Conservation (phyloP, 805 yeast species). For the Hanseniaspora thailandica region DNA sequence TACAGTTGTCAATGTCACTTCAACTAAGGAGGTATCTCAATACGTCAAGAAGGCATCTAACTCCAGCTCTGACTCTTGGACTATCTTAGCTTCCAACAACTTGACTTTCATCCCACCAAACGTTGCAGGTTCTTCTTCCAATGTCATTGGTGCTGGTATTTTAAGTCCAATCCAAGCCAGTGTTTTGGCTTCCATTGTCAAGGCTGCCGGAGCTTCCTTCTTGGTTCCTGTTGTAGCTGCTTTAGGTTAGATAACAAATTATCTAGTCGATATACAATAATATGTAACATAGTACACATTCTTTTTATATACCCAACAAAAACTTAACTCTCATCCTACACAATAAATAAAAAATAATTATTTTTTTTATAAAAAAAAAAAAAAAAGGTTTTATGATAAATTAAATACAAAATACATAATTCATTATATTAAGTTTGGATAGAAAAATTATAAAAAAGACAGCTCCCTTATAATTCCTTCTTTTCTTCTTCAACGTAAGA, state of each 20-base stretch:
- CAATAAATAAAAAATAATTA: no score
- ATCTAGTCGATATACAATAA: neutral
- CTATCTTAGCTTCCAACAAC: slow-evolving; percentile 21
- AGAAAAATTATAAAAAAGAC: neutral
- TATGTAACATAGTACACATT: neutral
- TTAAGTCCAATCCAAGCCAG: slow-evolving; percentile 27
- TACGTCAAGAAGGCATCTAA: neutral
- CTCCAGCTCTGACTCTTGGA: slow-evolving; percentile 6
- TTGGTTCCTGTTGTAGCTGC: neutral
- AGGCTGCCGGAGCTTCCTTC: slow-evolving; percentile 21
- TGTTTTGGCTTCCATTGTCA: slow-evolving; percentile 24
- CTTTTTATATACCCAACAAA: neutral
- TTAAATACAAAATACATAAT: slow-evolving; percentile 1
- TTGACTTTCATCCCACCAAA: slow-evolving; percentile 16
- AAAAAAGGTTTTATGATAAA: neutral
- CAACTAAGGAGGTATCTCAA: neutral
- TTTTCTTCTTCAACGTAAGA: slow-evolving; percentile 39
- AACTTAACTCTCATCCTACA: neutral
- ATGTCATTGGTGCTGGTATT: slow-evolving; percentile 26
- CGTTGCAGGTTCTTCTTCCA: slow-evolving; percentile 17
- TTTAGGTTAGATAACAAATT: neutral
- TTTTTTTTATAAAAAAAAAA: neutral
- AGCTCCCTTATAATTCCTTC: no score
- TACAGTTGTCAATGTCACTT: neutral
- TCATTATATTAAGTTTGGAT: neutral